A percentile compares a stretch with the other conserved stretches of the same genome.
phyloP scores from a whole-genome alignment of 257 asterid species.

The Gentiana macrophylla region DNA sequence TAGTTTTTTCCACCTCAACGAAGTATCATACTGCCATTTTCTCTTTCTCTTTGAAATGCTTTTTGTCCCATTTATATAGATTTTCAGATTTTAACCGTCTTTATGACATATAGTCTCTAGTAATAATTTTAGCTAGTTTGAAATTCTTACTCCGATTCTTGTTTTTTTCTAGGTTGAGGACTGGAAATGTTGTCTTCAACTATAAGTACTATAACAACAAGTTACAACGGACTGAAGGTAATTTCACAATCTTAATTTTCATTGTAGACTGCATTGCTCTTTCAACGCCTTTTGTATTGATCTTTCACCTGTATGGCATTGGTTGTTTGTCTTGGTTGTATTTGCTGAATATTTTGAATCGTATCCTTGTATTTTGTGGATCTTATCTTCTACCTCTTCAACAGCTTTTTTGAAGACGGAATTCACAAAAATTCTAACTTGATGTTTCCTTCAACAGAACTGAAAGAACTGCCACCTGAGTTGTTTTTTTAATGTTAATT shows the following conservation, averaged over 20 bases:
- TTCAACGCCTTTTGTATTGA: neutral
- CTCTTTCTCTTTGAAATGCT: too few relatives aligned
- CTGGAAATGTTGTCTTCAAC: constrained; percentile 93
- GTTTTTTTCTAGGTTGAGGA: constrained; percentile 69
- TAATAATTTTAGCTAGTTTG: neutral
- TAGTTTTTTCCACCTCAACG: too few relatives aligned
- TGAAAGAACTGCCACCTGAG: too few relatives aligned
- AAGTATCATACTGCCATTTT: too few relatives aligned
- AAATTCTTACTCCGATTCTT: neutral
- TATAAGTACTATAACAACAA: constrained; percentile 76
- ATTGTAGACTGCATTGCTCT: neutral
- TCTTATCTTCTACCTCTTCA: neutral
- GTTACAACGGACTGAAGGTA: constrained; percentile 98
- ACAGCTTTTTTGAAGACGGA: neutral
- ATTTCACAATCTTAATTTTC: constrained; percentile 7
- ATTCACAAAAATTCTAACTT: neutral
- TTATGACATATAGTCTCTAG: too few relatives aligned
- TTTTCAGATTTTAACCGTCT: too few relatives aligned
- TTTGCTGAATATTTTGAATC: neutral
- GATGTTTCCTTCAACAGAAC: too few relatives aligned
- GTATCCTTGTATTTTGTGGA: neutral
- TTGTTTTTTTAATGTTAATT: too few relatives aligned
- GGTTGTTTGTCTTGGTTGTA: neutral
- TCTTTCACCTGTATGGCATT: neutral
- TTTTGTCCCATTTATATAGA: too few relatives aligned